Conservation (phyloP, 306 rosid genomes). For the Castanea mollissima region DNA sequence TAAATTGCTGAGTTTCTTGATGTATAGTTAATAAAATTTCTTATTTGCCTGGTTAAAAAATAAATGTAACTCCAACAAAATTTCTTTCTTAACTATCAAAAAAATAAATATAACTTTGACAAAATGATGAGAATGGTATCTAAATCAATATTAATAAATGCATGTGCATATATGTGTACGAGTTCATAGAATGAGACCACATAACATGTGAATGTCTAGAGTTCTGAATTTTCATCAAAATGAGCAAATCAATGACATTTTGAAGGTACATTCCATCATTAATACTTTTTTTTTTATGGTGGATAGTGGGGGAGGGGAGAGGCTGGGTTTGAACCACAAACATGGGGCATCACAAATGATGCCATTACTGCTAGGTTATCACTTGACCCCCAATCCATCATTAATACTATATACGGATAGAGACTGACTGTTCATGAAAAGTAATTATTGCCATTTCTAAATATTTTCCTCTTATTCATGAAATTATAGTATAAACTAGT, state of each 20-base stretch:
- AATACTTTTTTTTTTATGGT: no score
- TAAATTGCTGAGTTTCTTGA: no score
- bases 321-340: no score
- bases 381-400: neutral
- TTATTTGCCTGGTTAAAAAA: no score
- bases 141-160: neutral
- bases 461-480: neutral
- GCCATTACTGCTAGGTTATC: no score
- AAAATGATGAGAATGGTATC: neutral
- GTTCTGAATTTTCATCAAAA: neutral
- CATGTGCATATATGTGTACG: neutral
- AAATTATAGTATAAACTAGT: neutral
- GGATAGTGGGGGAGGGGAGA: no score
- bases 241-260: neutral
- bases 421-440: neutral
- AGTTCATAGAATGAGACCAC: neutral
- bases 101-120: no score
- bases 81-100: no score
- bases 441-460: neutral
- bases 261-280: neutral
- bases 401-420: neutral
- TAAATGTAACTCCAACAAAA: no score
- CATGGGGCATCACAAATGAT: no score
- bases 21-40: no score
- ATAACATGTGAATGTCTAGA: neutral